Percentiles rank a stretch among this genome's conserved stretches.
These are phyloP conservation scores for Echinosophora koreensis DNA, from an alignment of 306 rosid genomes.

Conservation along the genomic window DNA sequence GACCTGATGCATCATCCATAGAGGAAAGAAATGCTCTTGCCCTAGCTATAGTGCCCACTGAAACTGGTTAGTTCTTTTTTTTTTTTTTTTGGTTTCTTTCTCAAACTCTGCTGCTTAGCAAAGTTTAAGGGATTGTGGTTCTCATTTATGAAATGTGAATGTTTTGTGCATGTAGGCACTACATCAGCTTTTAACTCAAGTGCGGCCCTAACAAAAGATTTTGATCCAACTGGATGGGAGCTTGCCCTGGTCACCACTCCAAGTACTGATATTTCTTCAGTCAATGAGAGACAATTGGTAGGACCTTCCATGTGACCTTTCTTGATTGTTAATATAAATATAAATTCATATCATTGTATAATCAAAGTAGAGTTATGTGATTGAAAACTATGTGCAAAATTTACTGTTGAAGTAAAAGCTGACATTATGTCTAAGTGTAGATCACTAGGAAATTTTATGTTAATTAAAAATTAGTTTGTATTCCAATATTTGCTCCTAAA, in stretches of 20 bases:
- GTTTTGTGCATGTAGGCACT: slow-evolving; percentile 50
- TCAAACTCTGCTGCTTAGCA: slow-evolving; percentile 38
- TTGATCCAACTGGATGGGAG: slow-evolving; percentile 98
- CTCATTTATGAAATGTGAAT: slow-evolving; percentile 37
- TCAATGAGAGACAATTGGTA: slow-evolving; percentile 95
- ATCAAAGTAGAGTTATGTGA: background rate
- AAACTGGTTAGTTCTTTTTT: slow-evolving; percentile 58
- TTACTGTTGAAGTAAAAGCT: background rate
- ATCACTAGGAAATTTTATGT: background rate
- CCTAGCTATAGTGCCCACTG: slow-evolving; percentile 86
- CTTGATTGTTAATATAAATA: slow-evolving; percentile 10
- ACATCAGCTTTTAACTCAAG: slow-evolving; percentile 72
- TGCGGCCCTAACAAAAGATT: slow-evolving; percentile 67
- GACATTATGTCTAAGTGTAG: background rate
- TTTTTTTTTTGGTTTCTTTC: slow-evolving; percentile 36
- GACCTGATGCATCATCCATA: slow-evolving; percentile 71
- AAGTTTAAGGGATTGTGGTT: slow-evolving; percentile 40
- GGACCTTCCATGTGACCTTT: slow-evolving; percentile 45
- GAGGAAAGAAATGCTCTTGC: slow-evolving; percentile 96
- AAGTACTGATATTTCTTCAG: slow-evolving; percentile 81
- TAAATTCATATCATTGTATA: slow-evolving; percentile 13
- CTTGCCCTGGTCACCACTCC: slow-evolving; percentile 95
- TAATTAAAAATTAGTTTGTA: background rate
- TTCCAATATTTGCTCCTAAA: background rate
- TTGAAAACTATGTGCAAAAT: background rate